A percentile compares a stretch with the other conserved stretches of the same genome.
Evolutionary conservation across 75 land plant genomes (phyloP).

Genomic region (Azolla pinnata): DNA sequence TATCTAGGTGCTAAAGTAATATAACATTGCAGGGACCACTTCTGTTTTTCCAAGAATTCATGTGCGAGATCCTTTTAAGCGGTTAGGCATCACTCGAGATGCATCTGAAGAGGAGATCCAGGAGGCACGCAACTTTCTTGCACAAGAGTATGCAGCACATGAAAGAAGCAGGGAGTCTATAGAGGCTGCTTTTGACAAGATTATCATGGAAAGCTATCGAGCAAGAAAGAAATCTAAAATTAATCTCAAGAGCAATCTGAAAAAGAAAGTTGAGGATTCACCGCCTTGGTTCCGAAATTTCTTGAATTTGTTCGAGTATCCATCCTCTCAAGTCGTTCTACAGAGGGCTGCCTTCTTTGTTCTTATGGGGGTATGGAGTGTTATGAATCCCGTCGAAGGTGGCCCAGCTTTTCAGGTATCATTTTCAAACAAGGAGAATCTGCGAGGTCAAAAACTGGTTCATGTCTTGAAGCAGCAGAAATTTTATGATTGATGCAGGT

Average conservation of each 20-base stretch:
- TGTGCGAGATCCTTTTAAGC: conserved; percentile 82
- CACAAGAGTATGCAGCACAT: conserved; percentile 63
- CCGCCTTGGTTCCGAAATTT: conserved; percentile 74
- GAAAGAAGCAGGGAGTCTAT: conserved; percentile 79
- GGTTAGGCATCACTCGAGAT: conserved; percentile 56
- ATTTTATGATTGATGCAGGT: too few species aligned
- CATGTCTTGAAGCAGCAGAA: too few species aligned
- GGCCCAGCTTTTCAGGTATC: conserved; percentile 99
- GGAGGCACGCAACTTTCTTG: conserved; percentile 63
- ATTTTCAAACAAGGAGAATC: too few species aligned
- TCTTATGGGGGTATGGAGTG: conserved; percentile 66
- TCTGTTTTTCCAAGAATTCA: conserved; percentile 51
- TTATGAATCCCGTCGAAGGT: conserved; percentile 68
- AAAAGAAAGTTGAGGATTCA: conserved; percentile 79
- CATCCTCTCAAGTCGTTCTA: conserved; percentile 34
- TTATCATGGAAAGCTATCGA: conserved; percentile 62
- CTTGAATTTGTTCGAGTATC: conserved; percentile 46
- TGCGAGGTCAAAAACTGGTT: too few species aligned
- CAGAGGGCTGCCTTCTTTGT: conserved; percentile 61
- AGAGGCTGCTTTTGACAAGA: conserved; percentile 81
- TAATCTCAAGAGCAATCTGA: conserved; percentile 59
- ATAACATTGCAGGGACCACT: conserved; percentile 1
- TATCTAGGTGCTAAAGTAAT: too few species aligned
- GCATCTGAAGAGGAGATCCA: conserved; percentile 79
- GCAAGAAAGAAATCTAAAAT: conserved; percentile 65